Evolutionary conservation across 2,329 filamentous ascomycete species (phyloP), one percentile per base, ranked within the genome.

Genomic region (Fusarium succisae): DNA sequence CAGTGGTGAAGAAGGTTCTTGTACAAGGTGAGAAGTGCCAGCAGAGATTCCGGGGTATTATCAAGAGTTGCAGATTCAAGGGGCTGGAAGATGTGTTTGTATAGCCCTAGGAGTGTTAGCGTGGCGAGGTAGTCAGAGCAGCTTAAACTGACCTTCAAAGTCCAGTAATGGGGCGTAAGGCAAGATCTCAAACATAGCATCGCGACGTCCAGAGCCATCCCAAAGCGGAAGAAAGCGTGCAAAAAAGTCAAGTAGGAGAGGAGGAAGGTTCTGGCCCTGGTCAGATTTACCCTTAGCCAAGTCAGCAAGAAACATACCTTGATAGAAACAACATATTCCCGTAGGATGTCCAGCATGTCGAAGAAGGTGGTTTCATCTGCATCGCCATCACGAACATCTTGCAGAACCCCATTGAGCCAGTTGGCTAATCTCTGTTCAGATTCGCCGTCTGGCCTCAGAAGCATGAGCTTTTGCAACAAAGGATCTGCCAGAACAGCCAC

Each of bases 401-500:
- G 85, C 18, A 91, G 83, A 53, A 86, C 87, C 4, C 89, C 87
- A 53, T 84, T 80, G 47, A 92, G 79, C 91, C 91, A 92, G 75
- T 88, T 87, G 48, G 87, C 84, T 48, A 91, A 84, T n/a, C 91
- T 85, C 57, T 84, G 83, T 35, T 85, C 82, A 18, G 85, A 86
- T 55, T 86, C 84, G 22, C 84, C 82, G 41, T 89, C 87, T 4
- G 91, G 88, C 56, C 89, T 87, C 37, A 93, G 83, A n/a, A 93
- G 83, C 39, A 94, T 83, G 30, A 96, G 85, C 79, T 96, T 96
- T 80, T 96, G 94, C 3, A 96, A 87, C 37, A 97, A 84, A 7
- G 92, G 92, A 78, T 97, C 93, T 5, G 89, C 89, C 20, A 97
- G 84, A 8, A 93, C 90, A 10, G 94, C 93, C 45, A 95, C 90